Base-by-base conservation (phyloP, 371 early-diverging fungal species). In the Mucor piriformis region DNA sequence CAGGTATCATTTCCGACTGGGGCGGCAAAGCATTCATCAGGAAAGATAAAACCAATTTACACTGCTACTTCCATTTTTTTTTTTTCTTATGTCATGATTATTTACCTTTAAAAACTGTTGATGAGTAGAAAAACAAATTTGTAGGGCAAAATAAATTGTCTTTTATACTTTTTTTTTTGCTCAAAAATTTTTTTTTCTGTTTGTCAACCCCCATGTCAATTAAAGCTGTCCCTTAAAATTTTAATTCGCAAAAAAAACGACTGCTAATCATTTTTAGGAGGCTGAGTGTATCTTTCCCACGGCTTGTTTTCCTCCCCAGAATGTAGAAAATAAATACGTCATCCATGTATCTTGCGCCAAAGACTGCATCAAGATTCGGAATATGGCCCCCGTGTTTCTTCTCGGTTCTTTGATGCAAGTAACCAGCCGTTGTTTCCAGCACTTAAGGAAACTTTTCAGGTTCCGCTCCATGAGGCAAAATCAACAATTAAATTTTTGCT, bases 21-120 rank as follows among this genome's bases (percentile, higher is more conserved):
- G 71, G 74, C 74, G 74, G 65, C 70, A 65, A 63, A 69, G 72
- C 72, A 74, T 65, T 70, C 74, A 74, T 74, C 74, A 74, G 50
- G 60, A 47, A 59, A 52, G 34, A 37, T 29, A 29, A 29, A 29
- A 29, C 8, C 24, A 10, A 57, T 38, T 42, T 33, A 15, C 27
- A 25, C 27, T 49, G 8, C 6, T 32, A 10, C 6, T 49, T 32
- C 13, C 16, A 29, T 32, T 49, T 27, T 32, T 32, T 23, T 32
- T 32, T 49, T 15, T 32, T 10, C 32, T 32, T 49, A 27, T 27
- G 16, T 3, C 24, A 38, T n/a, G 8, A 3, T 15, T 40, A 40
- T 33, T 33, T 33, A 33, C 11, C 12, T 29, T 29, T 23, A 24
- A 46, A 46, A 16, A 33, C 32, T 27, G 20, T 18, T 25, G 24